Conservation (phyloP, 2,329 filamentous ascomycete species). For the Sporothrix inflata region DNA sequence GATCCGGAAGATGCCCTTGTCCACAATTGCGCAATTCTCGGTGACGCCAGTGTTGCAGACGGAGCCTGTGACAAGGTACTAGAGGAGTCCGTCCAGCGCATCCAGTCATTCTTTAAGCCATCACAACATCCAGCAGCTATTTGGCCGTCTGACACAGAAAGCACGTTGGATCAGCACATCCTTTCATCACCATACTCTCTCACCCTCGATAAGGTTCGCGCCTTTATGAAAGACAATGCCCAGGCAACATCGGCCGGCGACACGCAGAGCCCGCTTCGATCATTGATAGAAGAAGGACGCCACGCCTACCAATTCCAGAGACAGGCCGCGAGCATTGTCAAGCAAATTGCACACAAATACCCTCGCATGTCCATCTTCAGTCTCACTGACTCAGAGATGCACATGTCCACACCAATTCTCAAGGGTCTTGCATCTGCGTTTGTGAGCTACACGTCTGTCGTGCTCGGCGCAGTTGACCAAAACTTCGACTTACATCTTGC, state of each 20-base stretch:
- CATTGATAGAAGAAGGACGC: constrained; percentile 41
- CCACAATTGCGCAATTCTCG: background rate
- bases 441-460: background rate
- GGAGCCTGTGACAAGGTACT: constrained; percentile 11
- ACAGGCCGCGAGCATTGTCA: constrained; percentile 42
- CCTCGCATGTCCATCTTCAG: constrained; percentile 47
- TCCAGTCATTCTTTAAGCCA: background rate
- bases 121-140: background rate
- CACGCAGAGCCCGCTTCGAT: constrained; percentile 32
- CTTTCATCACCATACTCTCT: constrained; percentile 1
- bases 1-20: constrained; percentile 49
- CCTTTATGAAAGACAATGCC: constrained; percentile 28
- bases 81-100: constrained; percentile 14
- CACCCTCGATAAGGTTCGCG: background rate
- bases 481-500: background rate
- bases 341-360: constrained; percentile 47
- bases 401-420: constrained; percentile 41
- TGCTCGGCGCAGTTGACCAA: background rate
- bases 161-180: background rate
- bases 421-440: constrained; percentile 41
- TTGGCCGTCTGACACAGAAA: constrained; percentile 23
- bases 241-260: constrained; percentile 26
- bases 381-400: constrained; percentile 40
- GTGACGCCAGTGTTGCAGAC: background rate
- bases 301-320: constrained; percentile 40